These are phyloP conservation scores for Haplosporangium gracile DNA, from an alignment of 192 early-diverging fungal genomes.

Conservation along the genomic window DNA sequence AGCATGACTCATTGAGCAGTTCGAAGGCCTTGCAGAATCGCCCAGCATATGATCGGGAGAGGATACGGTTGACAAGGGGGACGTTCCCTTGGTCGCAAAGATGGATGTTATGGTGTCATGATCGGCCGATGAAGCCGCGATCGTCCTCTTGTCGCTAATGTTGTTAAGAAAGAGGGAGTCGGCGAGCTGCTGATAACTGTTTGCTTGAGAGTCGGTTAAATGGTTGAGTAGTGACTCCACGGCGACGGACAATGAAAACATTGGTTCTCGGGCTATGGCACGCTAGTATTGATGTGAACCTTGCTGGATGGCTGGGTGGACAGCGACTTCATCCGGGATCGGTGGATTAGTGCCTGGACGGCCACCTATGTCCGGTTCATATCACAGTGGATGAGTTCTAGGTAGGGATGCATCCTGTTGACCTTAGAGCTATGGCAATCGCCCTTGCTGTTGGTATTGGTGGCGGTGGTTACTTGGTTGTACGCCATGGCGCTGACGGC, in stretches of 20 bases:
- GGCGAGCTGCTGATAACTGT: background rate
- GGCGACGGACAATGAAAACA: background rate
- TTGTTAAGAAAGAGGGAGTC: background rate
- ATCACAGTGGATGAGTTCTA: background rate
- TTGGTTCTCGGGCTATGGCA: background rate
- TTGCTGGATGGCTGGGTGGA: background rate
- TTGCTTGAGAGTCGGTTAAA: background rate
- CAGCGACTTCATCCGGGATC: background rate
- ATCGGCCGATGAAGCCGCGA: no score
- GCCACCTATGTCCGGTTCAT: background rate
- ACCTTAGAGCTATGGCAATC: background rate
- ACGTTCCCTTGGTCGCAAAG: background rate
- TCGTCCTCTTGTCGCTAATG: no score
- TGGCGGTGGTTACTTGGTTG: background rate
- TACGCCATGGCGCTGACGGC: background rate
- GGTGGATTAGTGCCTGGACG: background rate
- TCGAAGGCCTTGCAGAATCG: background rate
- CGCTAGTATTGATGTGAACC: background rate
- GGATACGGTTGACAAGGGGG: background rate
- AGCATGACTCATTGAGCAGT: background rate
- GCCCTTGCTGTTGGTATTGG: background rate
- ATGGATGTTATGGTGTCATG: background rate
- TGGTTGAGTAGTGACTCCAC: background rate
- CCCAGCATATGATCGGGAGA: background rate
- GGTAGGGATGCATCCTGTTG: background rate